phyloP scores from a whole-genome alignment of 1,284 basidiomycete species.

The Sporisorium scitamineum region DNA sequence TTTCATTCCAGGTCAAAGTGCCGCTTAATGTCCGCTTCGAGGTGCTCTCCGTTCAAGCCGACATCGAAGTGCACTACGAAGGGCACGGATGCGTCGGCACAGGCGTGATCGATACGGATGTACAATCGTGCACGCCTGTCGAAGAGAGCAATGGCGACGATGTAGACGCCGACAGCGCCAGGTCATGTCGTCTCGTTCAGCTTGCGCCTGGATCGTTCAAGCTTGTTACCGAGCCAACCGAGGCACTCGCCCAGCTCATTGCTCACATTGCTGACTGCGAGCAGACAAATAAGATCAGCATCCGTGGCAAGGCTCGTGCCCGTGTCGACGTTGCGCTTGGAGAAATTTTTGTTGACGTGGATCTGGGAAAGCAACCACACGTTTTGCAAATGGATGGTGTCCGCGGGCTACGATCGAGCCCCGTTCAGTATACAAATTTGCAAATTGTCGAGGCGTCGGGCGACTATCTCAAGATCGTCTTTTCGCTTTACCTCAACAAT shows the following conservation, averaged over 20 bases:
- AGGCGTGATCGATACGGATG: slow-evolving; percentile 36
- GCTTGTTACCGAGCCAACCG: slow-evolving; percentile 21
- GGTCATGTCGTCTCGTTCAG: slow-evolving; percentile 18
- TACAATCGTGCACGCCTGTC: slow-evolving; percentile 21
- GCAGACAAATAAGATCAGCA: slow-evolving; percentile 48
- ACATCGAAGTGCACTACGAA: slow-evolving; percentile 55
- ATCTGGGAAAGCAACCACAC: slow-evolving; percentile 39
- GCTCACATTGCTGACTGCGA: slow-evolving; percentile 53
- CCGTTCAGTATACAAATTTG: slow-evolving; percentile 55
- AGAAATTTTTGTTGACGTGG: slow-evolving; percentile 44
- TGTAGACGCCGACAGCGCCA: background rate
- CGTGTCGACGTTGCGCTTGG: slow-evolving; percentile 50
- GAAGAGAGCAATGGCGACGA: background rate
- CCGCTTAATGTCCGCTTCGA: slow-evolving; percentile 49
- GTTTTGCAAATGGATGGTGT: slow-evolving; percentile 35
- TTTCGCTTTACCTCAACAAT: slow-evolving; percentile 59
- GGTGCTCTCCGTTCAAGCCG: slow-evolving; percentile 39
- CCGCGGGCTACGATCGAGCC: slow-evolving; percentile 42
- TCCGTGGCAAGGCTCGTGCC: slow-evolving; percentile 45
- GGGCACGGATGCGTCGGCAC: slow-evolving; percentile 50
- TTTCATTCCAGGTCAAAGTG: slow-evolving; percentile 45
- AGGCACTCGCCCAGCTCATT: slow-evolving; percentile 45
- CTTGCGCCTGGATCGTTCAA: slow-evolving; percentile 36
- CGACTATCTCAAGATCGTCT: slow-evolving; percentile 49
- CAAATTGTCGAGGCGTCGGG: slow-evolving; percentile 49